Evolutionary conservation across 495 filamentous ascomycete genomes (phyloP), one percentile per base, ranked within the genome.

Genomic region (Penicillium coffeae): DNA sequence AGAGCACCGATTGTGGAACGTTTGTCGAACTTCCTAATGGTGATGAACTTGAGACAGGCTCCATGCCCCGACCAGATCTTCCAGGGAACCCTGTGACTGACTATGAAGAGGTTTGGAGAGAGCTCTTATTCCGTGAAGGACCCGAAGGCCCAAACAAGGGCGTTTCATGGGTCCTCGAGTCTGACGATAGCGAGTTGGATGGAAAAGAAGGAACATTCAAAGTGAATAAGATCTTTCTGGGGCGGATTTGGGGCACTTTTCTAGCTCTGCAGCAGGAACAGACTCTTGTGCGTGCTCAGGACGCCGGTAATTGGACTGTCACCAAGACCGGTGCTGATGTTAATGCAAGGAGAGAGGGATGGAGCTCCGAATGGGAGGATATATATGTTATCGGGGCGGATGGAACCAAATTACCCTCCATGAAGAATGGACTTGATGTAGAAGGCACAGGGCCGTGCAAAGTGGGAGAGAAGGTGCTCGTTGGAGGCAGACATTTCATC

Each of bases 51-150:
- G 71, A 74, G 37, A 64, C 56, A 1, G 71, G 71, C 1, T 51
- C 51, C 0, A 74, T 74, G 71, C 66, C 71, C 19, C 62, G 66
- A 7, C 52, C 59, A 16, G 68, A 72, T 63, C 39, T 63, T 0
- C 65, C 68, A 0, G 71, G 66, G 2, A 51, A 56, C 3, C 66
- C 69, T 3, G 50, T 65, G 8, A 53, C 54, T 0, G 59, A 65
- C 14, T 72, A 72, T 41, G 67, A 70, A 39, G 71, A 74, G 46
- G 55, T 71, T 0, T 74, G 71, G 71, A 55, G 68, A 30, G 62
- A 67, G 37, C 39, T 74, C 21, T 36, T 51, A 13, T 69, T 69
- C 18, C 45, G 47, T 10, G 42, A 47, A 10, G 62, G 59, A 0
- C 52, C 59, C 1, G 63, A 64, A 12, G 70, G 64, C 0, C 8